Conservation (phyloP, 2,329 filamentous ascomycete genomes). For the Atkinsonella hypoxylon region DNA sequence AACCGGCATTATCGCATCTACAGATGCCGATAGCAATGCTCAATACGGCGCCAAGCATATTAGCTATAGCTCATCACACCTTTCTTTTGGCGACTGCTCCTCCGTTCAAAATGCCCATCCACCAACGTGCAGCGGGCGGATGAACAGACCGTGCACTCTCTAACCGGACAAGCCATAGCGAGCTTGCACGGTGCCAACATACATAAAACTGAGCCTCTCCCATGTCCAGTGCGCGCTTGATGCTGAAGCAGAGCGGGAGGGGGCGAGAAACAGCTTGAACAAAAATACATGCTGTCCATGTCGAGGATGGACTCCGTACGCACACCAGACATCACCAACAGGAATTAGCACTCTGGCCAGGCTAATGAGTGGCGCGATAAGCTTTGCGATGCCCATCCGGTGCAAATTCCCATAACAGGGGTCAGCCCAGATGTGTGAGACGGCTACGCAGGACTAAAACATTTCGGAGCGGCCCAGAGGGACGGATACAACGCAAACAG, state of each 20-base stretch:
- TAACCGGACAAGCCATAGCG: too few relatives aligned
- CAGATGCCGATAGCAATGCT: background rate
- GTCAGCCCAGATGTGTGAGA: background rate
- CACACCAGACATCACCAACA: too few relatives aligned
- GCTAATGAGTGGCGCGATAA: background rate
- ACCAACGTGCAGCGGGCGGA: background rate
- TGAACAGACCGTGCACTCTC: background rate
- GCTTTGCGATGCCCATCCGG: background rate
- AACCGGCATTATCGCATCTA: background rate
- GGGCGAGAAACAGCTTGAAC: too few relatives aligned
- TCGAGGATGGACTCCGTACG: too few relatives aligned
- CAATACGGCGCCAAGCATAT: background rate
- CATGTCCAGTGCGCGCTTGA: too few relatives aligned
- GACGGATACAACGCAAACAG: constrained; percentile 3
- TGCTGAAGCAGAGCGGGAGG: too few relatives aligned
- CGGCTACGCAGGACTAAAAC: background rate
- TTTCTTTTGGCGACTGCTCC: background rate
- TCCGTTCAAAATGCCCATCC: background rate
- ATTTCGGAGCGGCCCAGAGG: constrained; percentile 5
- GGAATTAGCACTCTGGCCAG: background rate
- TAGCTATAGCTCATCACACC: background rate
- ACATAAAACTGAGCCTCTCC: too few relatives aligned
- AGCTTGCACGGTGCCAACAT: too few relatives aligned
- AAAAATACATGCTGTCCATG: background rate
- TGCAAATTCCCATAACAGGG: background rate